phyloP scores from a whole-genome alignment of 495 filamentous ascomycete species.

The Penicillium maclennaniae region DNA sequence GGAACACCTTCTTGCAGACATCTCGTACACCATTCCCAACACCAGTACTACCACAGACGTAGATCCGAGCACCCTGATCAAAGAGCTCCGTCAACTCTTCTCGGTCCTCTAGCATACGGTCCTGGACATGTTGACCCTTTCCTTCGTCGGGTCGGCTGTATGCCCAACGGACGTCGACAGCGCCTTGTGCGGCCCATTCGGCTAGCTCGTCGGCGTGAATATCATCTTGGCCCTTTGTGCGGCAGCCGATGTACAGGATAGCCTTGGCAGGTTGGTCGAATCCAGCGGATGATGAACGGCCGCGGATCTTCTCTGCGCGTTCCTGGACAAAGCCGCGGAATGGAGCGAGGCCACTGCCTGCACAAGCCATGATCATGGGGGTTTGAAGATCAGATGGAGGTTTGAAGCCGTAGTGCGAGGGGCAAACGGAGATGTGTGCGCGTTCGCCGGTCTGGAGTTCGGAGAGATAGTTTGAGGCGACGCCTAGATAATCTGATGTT shows the following conservation, averaged over 20 bases:
- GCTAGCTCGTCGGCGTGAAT: conserved; percentile 59
- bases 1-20: conserved; percentile 47
- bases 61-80: conserved; percentile 57
- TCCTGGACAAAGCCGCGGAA: conserved; percentile 72
- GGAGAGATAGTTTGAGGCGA: conserved; percentile 58
- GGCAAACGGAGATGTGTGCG: conserved; percentile 57
- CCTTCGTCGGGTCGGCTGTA: conserved; percentile 44
- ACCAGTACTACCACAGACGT: conserved; percentile 61
- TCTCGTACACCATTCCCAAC: conserved; percentile 58
- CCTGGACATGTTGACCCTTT: conserved; percentile 55
- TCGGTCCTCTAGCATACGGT: conserved; percentile 51
- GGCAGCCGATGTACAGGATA: conserved; percentile 62
- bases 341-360: conserved; percentile 59
- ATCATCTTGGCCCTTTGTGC: conserved; percentile 52
- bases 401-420: conserved; percentile 60
- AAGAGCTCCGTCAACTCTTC: conserved; percentile 52
- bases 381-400: conserved; percentile 56
- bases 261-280: conserved; percentile 49
- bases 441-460: conserved; percentile 54
- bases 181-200: conserved; percentile 55
- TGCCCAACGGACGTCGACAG: conserved; percentile 54
- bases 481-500: conserved; percentile 44
- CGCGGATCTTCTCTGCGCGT: conserved; percentile 52
- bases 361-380: conserved; percentile 63
- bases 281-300: conserved; percentile 26